Conservation (phyloP, 371 early-diverging fungal genomes). For the Mucor irregularis region DNA sequence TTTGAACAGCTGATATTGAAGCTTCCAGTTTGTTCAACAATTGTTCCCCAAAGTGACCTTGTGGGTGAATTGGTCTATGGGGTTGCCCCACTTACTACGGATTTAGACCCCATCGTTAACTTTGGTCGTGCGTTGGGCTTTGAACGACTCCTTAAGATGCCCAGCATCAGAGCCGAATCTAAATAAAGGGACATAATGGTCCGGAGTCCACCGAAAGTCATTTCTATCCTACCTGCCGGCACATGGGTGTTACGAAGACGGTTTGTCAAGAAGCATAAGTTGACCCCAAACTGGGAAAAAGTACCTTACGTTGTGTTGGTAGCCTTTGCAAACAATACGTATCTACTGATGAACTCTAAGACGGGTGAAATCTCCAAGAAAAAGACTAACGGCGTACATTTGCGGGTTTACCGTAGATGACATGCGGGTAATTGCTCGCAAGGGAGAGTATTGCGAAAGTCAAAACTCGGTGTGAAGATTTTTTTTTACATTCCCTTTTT, state of each 20-base stretch:
- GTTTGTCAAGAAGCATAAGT: background rate
- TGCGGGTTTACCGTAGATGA: background rate
- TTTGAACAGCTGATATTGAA: no score
- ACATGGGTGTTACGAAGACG: background rate
- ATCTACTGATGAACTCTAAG: background rate
- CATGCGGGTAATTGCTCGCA: no score
- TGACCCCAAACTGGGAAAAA: background rate
- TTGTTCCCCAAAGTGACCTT: no score
- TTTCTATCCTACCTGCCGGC: background rate
- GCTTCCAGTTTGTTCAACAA: no score
- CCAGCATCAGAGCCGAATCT: no score
- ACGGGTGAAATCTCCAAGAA: background rate
- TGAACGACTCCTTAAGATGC: background rate
- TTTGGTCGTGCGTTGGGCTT: background rate
- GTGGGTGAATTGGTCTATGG: slow-evolving; percentile 1
- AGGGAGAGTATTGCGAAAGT: no score
- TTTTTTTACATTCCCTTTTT: no score
- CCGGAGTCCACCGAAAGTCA: background rate
- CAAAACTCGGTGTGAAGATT: no score
- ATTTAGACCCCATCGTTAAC: background rate
- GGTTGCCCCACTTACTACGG: background rate
- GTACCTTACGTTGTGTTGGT: background rate
- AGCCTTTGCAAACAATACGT: background rate
- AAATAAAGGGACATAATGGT: background rate
- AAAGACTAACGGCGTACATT: background rate